phyloP scores from a whole-genome alignment of 2,329 filamentous ascomycete species.

The Trichoderma sp. region DNA sequence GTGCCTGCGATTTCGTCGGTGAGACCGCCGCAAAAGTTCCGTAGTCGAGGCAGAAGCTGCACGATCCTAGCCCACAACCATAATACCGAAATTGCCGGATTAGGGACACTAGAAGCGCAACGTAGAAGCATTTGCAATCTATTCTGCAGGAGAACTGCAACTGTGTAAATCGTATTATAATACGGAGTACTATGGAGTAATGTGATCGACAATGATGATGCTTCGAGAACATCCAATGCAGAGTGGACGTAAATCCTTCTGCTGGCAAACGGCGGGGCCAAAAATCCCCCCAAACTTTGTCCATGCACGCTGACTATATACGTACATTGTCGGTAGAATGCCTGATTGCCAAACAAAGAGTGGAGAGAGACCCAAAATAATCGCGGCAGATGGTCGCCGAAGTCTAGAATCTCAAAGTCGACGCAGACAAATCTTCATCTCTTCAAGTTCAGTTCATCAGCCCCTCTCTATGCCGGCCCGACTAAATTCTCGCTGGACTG shows the following conservation, averaged over 20 bases:
- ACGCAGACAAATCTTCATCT: not conserved
- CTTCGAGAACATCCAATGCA: not conserved
- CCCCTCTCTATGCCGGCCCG: not conserved
- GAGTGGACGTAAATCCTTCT: not conserved
- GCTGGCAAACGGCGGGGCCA: not conserved
- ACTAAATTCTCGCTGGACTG: not conserved
- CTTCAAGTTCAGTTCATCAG: not conserved
- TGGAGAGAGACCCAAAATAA: not conserved
- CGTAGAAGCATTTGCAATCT: not conserved
- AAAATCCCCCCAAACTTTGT: not conserved
- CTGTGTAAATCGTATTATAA: not conserved
- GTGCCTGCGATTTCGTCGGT: not conserved
- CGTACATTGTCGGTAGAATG: not conserved
- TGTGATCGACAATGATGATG: not conserved
- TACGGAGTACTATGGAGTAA: no score
- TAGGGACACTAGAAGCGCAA: not conserved
- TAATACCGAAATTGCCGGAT: conserved; percentile 8
- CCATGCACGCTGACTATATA: not conserved
- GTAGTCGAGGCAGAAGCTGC: not conserved
- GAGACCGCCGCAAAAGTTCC: conserved; percentile 13
- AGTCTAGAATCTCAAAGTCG: not conserved
- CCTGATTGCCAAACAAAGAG: not conserved
- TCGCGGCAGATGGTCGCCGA: not conserved
- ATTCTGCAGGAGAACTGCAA: not conserved
- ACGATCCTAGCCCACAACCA: not conserved